These are phyloP conservation scores for Sporothrix dimorphospora DNA, from an alignment of 2,329 filamentous ascomycete species.

Conservation along the genomic window DNA sequence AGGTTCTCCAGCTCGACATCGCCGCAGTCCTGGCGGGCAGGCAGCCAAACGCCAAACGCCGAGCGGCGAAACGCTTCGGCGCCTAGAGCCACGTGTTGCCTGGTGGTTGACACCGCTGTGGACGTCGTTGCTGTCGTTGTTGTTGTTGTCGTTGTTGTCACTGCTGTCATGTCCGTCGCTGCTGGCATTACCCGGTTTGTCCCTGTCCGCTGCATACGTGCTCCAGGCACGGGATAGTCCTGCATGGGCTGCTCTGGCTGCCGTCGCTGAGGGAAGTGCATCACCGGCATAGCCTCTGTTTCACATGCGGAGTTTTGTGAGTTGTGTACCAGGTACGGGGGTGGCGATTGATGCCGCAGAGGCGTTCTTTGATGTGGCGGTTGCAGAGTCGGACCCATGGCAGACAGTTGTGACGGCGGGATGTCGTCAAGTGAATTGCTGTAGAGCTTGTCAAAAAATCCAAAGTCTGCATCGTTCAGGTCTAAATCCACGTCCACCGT, in stretches of 20 bases:
- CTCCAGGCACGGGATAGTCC: neutral
- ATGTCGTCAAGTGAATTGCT: conserved; percentile 43
- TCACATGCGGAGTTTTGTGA: neutral
- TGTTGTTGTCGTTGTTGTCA: neutral
- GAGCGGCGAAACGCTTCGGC: conserved; percentile 51
- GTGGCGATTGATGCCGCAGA: neutral
- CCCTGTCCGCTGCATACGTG: too few species aligned
- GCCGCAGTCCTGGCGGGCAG: conserved; percentile 48
- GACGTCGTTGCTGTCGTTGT: neutral
- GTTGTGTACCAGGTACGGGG: neutral
- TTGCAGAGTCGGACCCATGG: neutral
- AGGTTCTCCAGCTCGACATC: conserved; percentile 52
- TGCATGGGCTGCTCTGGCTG: neutral
- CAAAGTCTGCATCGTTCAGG: conserved; percentile 57
- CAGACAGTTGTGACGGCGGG: neutral
- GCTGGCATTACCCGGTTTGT: neutral
- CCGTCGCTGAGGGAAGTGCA: neutral
- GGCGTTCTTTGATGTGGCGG: neutral
- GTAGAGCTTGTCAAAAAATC: conserved; percentile 55
- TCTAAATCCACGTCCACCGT: conserved; percentile 55
- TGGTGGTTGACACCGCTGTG: neutral
- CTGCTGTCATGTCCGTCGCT: neutral
- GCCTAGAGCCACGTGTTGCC: conserved; percentile 37
- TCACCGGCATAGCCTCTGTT: neutral
- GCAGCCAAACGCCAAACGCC: conserved; percentile 59